Base-by-base conservation (phyloP, 768 basidiomycete species). In the Leccinellum albellum region DNA sequence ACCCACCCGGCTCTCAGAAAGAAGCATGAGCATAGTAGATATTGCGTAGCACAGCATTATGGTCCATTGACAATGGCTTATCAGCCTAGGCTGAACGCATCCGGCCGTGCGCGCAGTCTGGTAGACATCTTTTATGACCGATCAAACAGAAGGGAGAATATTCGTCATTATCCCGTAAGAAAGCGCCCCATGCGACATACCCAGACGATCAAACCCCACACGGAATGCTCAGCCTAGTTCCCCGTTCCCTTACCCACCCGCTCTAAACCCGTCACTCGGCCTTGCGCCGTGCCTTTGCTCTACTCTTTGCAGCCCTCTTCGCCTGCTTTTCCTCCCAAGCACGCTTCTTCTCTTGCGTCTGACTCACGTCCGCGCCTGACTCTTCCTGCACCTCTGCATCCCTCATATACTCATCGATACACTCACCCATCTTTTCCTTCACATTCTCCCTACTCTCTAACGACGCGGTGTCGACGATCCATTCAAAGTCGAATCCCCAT, bases 401-500 rank as follows among this genome's bases (percentile, higher is more conserved):
- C 50, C n/a, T 60, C 59, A 85, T 60, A 66, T 85, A 80, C 28
- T 74, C 73, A 50, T 84, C 83, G 52, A 91, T 87, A 68, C 85
- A 85, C 20, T 66, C 70, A 65, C 88, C 89, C 88, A 91, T 92
- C 67, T 82, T 82, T 29, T 71, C 68, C 68, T 88, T 86, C 3
- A 89, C 72, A 32, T 71, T 67, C 44, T 64, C 53, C 63, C 57
- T 50, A 40, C 53, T 42, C 20, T 54, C 47, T 8, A 32, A 6
- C 15, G 60, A 58, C 42, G 52, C 50, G 28, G 51, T 58, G 42
- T 66, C 62, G 14, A 65, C 54, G 14, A 75, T 71, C 89, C 89
- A 90, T 70, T 91, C 86, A 58, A 92, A 83, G 72, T 92, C 90
- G 66, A 92, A 91, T 51, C 90, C 90, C 90, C 90, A 92, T 3